A percentile compares a stretch with the other conserved stretches of the same genome.
These are phyloP conservation scores for Antarctomyces pellizariae DNA, from an alignment of 495 filamentous ascomycete genomes.

Conservation along the genomic window DNA sequence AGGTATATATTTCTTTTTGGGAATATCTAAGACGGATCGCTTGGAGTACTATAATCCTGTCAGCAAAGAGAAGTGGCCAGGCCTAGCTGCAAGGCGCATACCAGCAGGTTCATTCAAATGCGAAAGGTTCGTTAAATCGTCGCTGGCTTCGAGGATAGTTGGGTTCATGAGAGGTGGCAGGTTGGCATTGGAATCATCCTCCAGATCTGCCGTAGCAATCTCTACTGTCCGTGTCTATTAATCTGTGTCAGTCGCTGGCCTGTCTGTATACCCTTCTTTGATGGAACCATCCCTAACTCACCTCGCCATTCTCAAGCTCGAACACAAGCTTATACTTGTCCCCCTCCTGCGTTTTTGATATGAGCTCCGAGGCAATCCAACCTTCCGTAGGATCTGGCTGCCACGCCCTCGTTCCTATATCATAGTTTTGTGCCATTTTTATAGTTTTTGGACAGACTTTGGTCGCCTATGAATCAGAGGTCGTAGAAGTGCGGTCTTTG, in stretches of 20 bases:
- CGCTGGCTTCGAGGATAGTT: conserved; percentile 91
- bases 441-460: no score
- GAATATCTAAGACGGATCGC: conserved; percentile 94
- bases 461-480: no score
- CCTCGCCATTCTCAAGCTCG: conserved; percentile 79
- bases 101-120: conserved; percentile 97
- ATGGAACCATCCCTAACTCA: conserved; percentile 24
- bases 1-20: conserved; percentile 99
- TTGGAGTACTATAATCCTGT: conserved; percentile 51
- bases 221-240: conserved; percentile 54
- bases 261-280: no score
- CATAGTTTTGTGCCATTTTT: conserved; percentile 94
- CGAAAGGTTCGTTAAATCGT: conserved; percentile 92
- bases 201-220: conserved; percentile 57
- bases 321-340: conserved; percentile 75
- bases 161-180: conserved; percentile 96
- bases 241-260: no score
- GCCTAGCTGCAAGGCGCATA: conserved; percentile 20
- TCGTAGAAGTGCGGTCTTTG: no score
- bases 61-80: conserved; percentile 11
- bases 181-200: conserved; percentile 42
- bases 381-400: conserved; percentile 88
- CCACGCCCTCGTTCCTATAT: conserved; percentile 95
- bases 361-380: conserved; percentile 90
- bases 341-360: conserved; percentile 63